Conservation (phyloP, 805 yeast genomes). For the Yamadazyma olivae region DNA sequence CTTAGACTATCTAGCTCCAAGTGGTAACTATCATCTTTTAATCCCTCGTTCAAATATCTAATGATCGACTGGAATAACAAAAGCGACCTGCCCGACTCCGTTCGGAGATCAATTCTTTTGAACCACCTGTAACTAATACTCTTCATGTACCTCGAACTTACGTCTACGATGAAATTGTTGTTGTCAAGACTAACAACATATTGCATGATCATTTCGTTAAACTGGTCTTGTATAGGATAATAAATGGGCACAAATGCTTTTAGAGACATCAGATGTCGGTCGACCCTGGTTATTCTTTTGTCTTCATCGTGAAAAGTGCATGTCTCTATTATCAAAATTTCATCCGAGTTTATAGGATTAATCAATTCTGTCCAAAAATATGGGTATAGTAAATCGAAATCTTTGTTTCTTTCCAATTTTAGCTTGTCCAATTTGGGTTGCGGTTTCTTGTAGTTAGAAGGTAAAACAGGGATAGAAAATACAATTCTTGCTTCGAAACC, state of each 20-base stretch:
- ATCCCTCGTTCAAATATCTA: slow-evolving; percentile 15
- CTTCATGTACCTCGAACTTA: slow-evolving; percentile 29
- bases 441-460: slow-evolving; percentile 10
- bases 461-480: slow-evolving; percentile 27
- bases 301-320: slow-evolving; percentile 28
- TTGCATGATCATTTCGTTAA: slow-evolving; percentile 29
- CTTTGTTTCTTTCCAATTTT: slow-evolving; percentile 20
- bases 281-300: slow-evolving; percentile 19
- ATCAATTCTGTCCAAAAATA: slow-evolving; percentile 36
- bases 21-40: slow-evolving; percentile 4
- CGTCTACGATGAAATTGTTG: slow-evolving; percentile 21
- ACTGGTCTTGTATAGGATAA: slow-evolving; percentile 19
- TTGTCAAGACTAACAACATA: slow-evolving; percentile 22
- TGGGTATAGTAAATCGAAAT: slow-evolving; percentile 31
- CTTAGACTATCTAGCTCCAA: slow-evolving; percentile 20
- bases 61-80: slow-evolving; percentile 24
- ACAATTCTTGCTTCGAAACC: slow-evolving; percentile 30
- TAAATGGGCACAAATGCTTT: slow-evolving; percentile 14
- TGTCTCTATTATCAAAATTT: slow-evolving; percentile 25
- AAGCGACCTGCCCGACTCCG: slow-evolving; percentile 22
- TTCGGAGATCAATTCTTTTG: slow-evolving; percentile 23
- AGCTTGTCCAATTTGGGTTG: slow-evolving; percentile 24
- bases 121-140: slow-evolving; percentile 29
- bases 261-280: slow-evolving; percentile 11
- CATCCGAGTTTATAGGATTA: slow-evolving; percentile 24